Percentiles rank a stretch among this genome's conserved stretches.
Evolutionary conservation across 2,329 filamentous ascomycete species (phyloP).

Genomic region (Beauveria pseudobassiana): DNA sequence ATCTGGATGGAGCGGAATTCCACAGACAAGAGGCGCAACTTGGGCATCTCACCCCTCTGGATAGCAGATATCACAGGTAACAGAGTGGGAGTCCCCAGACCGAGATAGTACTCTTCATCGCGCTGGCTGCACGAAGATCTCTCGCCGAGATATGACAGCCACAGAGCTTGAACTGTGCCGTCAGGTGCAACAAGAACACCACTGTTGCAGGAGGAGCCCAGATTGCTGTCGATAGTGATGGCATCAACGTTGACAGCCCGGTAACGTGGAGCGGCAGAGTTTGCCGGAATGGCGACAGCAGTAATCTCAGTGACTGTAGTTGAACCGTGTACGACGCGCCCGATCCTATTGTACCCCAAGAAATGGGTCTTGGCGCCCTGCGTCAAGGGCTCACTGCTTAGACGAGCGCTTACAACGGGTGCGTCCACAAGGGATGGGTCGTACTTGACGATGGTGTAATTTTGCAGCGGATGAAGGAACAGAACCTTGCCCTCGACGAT

Average conservation of each 20-base stretch:
- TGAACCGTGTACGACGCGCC: conserved; percentile 85
- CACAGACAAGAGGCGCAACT: conserved; percentile 83
- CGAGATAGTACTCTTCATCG: conserved; percentile 94
- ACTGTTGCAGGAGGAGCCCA: conserved; percentile 86
- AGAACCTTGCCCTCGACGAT: conserved; percentile 90
- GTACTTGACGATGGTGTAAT: conserved; percentile 93
- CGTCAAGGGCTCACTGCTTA: conserved; percentile 75
- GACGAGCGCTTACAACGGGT: conserved; percentile 79
- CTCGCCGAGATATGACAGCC: conserved; percentile 95
- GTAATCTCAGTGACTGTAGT: conserved; percentile 96
- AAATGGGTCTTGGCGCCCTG: conserved; percentile 94
- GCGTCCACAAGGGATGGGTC: conserved; percentile 90
- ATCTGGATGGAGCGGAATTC: conserved; percentile 95
- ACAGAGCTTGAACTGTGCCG: conserved; percentile 87
- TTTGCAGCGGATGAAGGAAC: conserved; percentile 93
- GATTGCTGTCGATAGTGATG: conserved; percentile 89
- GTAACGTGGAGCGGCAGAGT: conserved; percentile 84
- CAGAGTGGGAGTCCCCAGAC: conserved; percentile 79
- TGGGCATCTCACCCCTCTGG: conserved; percentile 68
- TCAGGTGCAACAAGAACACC: conserved; percentile 87
- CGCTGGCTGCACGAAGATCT: conserved; percentile 69
- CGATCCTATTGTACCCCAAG: conserved; percentile 96
- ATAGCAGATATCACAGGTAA: conserved; percentile 85
- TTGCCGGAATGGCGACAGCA: conserved; percentile 91
- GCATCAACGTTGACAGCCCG: conserved; percentile 93